These are phyloP conservation scores for Kwoniella heveanensis DNA, from an alignment of 768 basidiomycete genomes.

Conservation along the genomic window DNA sequence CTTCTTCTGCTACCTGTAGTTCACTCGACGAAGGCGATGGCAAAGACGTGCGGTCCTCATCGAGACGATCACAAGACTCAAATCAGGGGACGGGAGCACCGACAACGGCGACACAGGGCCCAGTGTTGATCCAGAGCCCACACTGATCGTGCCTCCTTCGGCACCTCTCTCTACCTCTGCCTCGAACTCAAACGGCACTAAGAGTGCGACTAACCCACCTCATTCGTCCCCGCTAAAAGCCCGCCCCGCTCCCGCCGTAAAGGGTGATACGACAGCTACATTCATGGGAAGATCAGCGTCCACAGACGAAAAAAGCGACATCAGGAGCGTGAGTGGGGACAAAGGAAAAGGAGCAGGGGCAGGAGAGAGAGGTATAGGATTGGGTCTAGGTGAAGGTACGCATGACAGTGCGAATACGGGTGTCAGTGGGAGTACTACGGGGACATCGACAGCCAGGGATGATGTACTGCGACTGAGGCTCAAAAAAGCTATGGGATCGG, in stretches of 20 bases:
- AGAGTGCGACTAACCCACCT: no score
- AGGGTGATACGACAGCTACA: not conserved
- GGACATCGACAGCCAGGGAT: slow-evolving; percentile 37
- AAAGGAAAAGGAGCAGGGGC: not conserved
- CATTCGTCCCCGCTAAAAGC: no score
- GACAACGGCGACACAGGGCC: not conserved
- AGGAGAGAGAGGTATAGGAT: not conserved
- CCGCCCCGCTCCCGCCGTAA: slow-evolving; percentile 11
- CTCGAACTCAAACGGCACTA: not conserved
- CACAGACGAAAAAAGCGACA: not conserved
- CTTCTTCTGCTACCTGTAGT: slow-evolving; percentile 58
- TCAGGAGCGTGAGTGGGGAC: not conserved
- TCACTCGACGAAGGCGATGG: slow-evolving; percentile 84
- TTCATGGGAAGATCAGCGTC: not conserved
- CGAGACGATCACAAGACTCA: slow-evolving; percentile 65
- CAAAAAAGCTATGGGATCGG: slow-evolving; percentile 54
- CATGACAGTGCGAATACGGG: not conserved
- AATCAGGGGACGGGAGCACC: slow-evolving; percentile 9
- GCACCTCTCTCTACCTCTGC: not conserved
- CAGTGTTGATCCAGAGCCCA: not conserved
- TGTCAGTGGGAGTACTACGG: not conserved
- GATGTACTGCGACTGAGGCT: slow-evolving; percentile 48
- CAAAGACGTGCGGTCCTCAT: slow-evolving; percentile 76
- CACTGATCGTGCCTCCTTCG: slow-evolving; percentile 15
- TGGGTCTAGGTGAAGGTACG: not conserved